Base-by-base conservation (phyloP, 1,139 yeast genomes). In the Zygoascus sp. region DNA sequence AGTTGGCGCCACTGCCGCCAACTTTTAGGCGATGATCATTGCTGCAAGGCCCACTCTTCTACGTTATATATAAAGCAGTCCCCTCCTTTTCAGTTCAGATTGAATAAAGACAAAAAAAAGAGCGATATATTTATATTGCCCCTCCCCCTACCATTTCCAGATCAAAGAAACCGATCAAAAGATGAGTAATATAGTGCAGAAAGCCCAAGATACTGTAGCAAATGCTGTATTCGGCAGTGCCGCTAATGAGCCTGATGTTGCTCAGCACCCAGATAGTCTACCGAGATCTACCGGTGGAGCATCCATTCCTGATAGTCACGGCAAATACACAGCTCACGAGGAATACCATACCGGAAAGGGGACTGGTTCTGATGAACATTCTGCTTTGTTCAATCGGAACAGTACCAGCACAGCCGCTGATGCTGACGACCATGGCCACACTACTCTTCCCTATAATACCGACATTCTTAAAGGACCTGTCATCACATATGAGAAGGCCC, bases 371-470 rank as follows among this genome's bases (percentile, higher is more conserved):
- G 21, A 13, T 10, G 19, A 16, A 15, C 36, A 32, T 8, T 16
- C 36, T 8, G 21, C 15, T n/a, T 11, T 30, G 4, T 30, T 30
- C 15, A 13, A 30, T 23, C n/a, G n/a, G n/a, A 10, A 23, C 27
- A 10, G 27, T 23, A 7, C 10, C 27, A 10, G 9, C 7, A 10
- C 10, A 7, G 9, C 27, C 17, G 8, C n/a, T 30, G 34, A 16
- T 9, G 15, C n/a, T 9, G 16, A 3, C 17, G 34, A 15, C 11
- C 19, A 21, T 21, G 39, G 16, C 8, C 45, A 42, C 13, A 42
- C 45, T 20, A 42, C 45, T 35, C 30, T 42, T 23, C 45, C 45
- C 15, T 42, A 42, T 35, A 42, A 42, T 22, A 42, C 45, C n/a
- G 40, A 42, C 23, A 37, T 42, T 28, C 32, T 17, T n/a, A 42